These are phyloP conservation scores for Pseudocercospora crystallina DNA, from an alignment of 2,329 filamentous ascomycete genomes.

Conservation along the genomic window DNA sequence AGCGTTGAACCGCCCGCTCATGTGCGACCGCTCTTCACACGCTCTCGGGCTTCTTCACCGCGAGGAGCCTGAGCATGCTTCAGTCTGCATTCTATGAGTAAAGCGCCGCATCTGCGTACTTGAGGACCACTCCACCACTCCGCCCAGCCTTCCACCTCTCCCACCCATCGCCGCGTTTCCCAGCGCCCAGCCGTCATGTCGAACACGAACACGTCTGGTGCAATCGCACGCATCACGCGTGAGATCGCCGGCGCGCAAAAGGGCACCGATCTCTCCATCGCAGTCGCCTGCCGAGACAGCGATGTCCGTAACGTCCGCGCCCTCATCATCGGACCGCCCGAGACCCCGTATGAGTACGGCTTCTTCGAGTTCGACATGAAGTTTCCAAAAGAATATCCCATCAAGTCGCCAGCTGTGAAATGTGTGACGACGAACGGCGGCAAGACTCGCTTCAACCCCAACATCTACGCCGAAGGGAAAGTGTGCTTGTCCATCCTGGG, in stretches of 20 bases:
- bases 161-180: background rate
- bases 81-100: too few relatives aligned
- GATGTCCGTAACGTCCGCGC: constrained; percentile 87
- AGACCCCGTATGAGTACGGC: constrained; percentile 87
- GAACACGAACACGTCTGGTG: constrained; percentile 30
- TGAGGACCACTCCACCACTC: too few relatives aligned
- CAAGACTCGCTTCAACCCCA: constrained; percentile 88
- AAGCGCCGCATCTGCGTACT: too few relatives aligned
- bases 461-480: constrained; percentile 88
- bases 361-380: constrained; percentile 76
- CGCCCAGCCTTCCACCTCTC: too few relatives aligned
- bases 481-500: constrained; percentile 77
- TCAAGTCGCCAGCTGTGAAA: constrained; percentile 58
- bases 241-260: constrained; percentile 85
- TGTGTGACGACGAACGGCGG: constrained; percentile 87
- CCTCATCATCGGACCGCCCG: constrained; percentile 86
- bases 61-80: too few relatives aligned
- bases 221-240: constrained; percentile 48
- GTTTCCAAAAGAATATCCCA: constrained; percentile 73
- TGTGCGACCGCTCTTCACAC: too few relatives aligned
- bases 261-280: constrained; percentile 79
- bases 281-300: constrained; percentile 80
- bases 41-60: too few relatives aligned
- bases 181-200: constrained; percentile 18
- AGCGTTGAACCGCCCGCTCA: too few relatives aligned